Percentiles rank a stretch among this genome's conserved stretches.
These are phyloP conservation scores for Amylostereum chailletii DNA, from an alignment of 1,284 basidiomycete species.

Conservation along the genomic window DNA sequence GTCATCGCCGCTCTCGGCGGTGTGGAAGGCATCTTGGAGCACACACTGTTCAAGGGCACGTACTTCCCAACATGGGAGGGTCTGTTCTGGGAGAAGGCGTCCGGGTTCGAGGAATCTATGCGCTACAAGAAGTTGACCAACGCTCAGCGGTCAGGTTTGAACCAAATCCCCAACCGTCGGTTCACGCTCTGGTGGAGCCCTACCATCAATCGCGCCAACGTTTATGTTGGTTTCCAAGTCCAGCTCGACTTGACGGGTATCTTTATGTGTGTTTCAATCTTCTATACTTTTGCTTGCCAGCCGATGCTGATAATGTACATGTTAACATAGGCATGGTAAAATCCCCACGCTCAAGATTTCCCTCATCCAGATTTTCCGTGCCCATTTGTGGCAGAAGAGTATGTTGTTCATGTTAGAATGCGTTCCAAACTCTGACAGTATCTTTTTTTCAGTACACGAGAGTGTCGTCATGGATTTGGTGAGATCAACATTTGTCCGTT, in stretches of 20 bases:
- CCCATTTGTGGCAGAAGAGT: constrained; percentile 99
- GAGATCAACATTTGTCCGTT: constrained; percentile 19
- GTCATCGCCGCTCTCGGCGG: constrained; percentile 98
- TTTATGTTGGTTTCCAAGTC: constrained; percentile 99
- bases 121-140: constrained; percentile 94
- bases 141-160: constrained; percentile 92
- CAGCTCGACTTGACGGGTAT: constrained; percentile 95
- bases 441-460: constrained; percentile 52
- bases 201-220: constrained; percentile 96
- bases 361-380: constrained; percentile 99
- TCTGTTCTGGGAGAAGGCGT: constrained; percentile 95
- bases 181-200: constrained; percentile 99
- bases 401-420: constrained; percentile 23
- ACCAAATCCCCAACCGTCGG: constrained; percentile 99
- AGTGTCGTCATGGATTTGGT: constrained; percentile 96
- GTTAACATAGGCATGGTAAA: constrained; percentile 82
- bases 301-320: constrained; percentile 6
- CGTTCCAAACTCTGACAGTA: constrained; percentile 8
- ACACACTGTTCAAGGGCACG: constrained; percentile 96
- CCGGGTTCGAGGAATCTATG: constrained; percentile 96
- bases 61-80: constrained; percentile 92
- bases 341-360: constrained; percentile 97
- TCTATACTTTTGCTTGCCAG: neutral
- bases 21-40: constrained; percentile 95
- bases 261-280: constrained; percentile 52